phyloP scores from a whole-genome alignment of 352 stramenopile genomes.

The Aphanomyces astaci region DNA sequence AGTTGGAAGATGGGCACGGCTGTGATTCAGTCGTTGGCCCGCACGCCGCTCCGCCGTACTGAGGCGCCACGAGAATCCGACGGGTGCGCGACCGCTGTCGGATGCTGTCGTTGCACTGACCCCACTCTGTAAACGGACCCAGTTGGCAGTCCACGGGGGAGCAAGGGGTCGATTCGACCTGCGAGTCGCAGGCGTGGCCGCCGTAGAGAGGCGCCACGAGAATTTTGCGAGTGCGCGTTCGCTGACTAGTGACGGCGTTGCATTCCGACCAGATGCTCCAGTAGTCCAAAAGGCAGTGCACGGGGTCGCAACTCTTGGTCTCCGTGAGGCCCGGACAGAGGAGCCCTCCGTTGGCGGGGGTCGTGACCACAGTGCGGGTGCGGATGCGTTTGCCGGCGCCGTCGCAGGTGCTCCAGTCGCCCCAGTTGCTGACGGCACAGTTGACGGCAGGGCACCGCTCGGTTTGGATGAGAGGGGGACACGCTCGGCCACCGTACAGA shows the following conservation, averaged over 20 bases:
- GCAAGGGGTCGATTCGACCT: constrained; percentile 31
- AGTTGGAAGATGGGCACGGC: not conserved
- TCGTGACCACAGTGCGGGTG: constrained; percentile 25
- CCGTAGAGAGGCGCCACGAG: constrained; percentile 35
- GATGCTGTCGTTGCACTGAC: constrained; percentile 25
- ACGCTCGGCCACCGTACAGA: constrained; percentile 33
- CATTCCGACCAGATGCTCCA: constrained; percentile 43
- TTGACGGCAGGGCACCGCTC: constrained; percentile 36
- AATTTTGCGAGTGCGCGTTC: constrained; percentile 33
- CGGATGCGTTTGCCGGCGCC: constrained; percentile 35
- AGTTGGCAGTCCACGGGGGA: constrained; percentile 43
- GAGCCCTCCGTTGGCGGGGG: constrained; percentile 34
- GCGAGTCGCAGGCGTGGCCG: constrained; percentile 31
- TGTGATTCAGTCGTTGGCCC: not conserved
- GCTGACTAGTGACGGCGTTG: constrained; percentile 31
- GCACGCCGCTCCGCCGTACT: not conserved
- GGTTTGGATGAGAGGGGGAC: constrained; percentile 33
- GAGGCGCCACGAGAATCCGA: constrained; percentile 27
- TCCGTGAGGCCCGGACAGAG: constrained; percentile 30
- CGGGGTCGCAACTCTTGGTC: constrained; percentile 32
- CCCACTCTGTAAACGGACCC: constrained; percentile 35
- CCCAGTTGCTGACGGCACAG: constrained; percentile 40
- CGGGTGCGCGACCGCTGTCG: constrained; percentile 36
- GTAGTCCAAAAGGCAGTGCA: constrained; percentile 41
- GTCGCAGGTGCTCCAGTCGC: constrained; percentile 13